Conservation (phyloP, 345 rosid genomes). For the Draba incana region DNA sequence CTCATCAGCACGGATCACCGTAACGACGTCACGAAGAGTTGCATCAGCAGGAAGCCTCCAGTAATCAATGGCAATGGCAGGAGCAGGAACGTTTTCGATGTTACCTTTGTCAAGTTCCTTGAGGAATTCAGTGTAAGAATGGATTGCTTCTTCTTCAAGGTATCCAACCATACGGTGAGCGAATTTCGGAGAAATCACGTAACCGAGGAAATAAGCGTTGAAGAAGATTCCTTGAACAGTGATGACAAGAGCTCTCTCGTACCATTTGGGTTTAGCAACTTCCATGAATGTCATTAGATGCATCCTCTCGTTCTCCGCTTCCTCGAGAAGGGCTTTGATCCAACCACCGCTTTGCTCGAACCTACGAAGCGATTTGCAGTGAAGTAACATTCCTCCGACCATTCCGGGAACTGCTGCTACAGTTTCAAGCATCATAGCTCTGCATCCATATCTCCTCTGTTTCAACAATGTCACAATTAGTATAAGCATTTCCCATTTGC, state of each 20-base stretch:
- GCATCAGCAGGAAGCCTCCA: constrained; percentile 69
- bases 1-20: constrained; percentile 73
- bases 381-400: constrained; percentile 81
- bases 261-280: constrained; percentile 71
- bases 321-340: constrained; percentile 77
- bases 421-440: constrained; percentile 91
- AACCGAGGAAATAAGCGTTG: constrained; percentile 75
- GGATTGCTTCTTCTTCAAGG: constrained; percentile 87
- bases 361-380: constrained; percentile 68
- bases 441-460: constrained; percentile 71
- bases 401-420: constrained; percentile 88
- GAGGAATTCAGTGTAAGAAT: constrained; percentile 79
- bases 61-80: constrained; percentile 77
- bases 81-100: constrained; percentile 80
- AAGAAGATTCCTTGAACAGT: constrained; percentile 77
- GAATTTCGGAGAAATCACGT: constrained; percentile 70
- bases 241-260: constrained; percentile 72
- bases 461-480: neutral
- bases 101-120: constrained; percentile 78
- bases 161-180: constrained; percentile 82
- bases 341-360: constrained; percentile 88
- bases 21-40: constrained; percentile 68
- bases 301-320: constrained; percentile 91
- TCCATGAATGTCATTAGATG: constrained; percentile 94
- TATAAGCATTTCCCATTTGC: neutral